Conservation (phyloP, 495 filamentous ascomycete species). For the Penicillium angulare region DNA sequence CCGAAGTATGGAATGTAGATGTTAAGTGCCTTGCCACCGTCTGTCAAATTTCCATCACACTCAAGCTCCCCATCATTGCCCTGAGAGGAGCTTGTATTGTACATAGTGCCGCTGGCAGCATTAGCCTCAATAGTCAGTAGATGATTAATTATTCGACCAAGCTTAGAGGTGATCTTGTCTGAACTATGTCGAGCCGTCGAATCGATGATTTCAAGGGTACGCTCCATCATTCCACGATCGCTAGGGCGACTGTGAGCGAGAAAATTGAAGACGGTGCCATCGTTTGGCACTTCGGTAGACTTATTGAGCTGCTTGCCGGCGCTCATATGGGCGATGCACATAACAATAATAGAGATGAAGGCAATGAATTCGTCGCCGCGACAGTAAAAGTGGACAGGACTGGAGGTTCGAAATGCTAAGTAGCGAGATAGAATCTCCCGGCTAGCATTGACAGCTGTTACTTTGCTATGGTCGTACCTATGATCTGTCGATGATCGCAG, state of each 20-base stretch:
- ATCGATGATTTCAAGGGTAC: conserved; percentile 36
- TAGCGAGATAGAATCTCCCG: conserved; percentile 27
- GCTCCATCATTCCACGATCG: conserved; percentile 46
- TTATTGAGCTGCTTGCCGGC: conserved; percentile 15
- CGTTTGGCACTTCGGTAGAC: not conserved
- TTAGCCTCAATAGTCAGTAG: conserved; percentile 25
- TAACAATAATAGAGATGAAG: conserved; percentile 44
- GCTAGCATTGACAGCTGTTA: conserved; percentile 41
- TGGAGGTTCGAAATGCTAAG: conserved; percentile 12
- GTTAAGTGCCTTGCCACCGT: conserved; percentile 13
- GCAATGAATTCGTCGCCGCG: conserved; percentile 51
- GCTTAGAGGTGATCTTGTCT: conserved; percentile 24
- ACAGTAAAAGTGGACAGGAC: conserved; percentile 35
- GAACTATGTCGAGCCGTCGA: conserved; percentile 14
- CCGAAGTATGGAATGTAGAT: conserved; percentile 43
- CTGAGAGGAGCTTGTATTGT: conserved; percentile 18
- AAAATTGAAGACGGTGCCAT: conserved; percentile 18
- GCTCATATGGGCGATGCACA: conserved; percentile 28
- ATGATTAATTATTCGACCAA: conserved; percentile 38
- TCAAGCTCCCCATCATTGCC: conserved; percentile 10
- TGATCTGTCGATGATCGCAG: conserved; percentile 7
- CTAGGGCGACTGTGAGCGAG: conserved; percentile 39
- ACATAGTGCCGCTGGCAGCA: conserved; percentile 18
- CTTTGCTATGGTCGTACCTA: conserved; percentile 26
- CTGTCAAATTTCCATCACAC: conserved; percentile 4